A percentile compares a stretch with the other conserved stretches of the same genome.
Conservation (phyloP, 805 yeast genomes). For the Yamadazyma sp. region DNA sequence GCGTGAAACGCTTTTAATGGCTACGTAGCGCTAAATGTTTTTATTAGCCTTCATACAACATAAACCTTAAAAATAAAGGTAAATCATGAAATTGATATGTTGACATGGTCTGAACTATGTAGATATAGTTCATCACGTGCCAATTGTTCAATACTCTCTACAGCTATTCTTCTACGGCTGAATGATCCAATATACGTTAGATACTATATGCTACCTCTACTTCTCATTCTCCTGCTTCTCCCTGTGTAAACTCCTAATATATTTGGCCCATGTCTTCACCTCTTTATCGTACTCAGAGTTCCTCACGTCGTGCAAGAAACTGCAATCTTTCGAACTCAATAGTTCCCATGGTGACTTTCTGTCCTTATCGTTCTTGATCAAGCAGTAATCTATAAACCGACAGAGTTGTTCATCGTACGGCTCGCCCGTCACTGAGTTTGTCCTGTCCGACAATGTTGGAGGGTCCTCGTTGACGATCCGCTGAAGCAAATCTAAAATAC, state of each 20-base stretch:
- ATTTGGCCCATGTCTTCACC: conserved; percentile 42
- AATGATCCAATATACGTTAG: not conserved
- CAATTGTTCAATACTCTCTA: too few relatives aligned
- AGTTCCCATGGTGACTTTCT: conserved; percentile 77
- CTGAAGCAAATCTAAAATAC: conserved; percentile 86
- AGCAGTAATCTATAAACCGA: conserved; percentile 70
- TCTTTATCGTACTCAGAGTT: conserved; percentile 35
- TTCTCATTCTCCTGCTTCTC: conserved; percentile 10
- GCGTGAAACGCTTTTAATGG: too few relatives aligned
- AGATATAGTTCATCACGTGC: too few relatives aligned
- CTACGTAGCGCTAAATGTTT: too few relatives aligned
- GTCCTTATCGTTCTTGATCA: conserved; percentile 63
- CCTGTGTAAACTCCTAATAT: conserved; percentile 26
- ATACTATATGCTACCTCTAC: conserved; percentile 2
- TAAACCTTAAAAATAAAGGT: too few relatives aligned
- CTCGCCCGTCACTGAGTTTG: conserved; percentile 26
- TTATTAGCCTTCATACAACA: too few relatives aligned
- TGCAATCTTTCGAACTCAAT: conserved; percentile 24
- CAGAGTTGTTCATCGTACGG: conserved; percentile 51
- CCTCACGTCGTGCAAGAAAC: conserved; percentile 31
- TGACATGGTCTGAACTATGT: too few relatives aligned
- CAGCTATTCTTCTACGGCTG: too few relatives aligned
- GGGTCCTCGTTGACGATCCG: conserved; percentile 92
- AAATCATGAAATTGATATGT: too few relatives aligned
- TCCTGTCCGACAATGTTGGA: conserved; percentile 54